Percentiles rank a stretch among this genome's conserved stretches.
Conservation (phyloP, 106 monocot genomes). For the Chionographis japonica region DNA sequence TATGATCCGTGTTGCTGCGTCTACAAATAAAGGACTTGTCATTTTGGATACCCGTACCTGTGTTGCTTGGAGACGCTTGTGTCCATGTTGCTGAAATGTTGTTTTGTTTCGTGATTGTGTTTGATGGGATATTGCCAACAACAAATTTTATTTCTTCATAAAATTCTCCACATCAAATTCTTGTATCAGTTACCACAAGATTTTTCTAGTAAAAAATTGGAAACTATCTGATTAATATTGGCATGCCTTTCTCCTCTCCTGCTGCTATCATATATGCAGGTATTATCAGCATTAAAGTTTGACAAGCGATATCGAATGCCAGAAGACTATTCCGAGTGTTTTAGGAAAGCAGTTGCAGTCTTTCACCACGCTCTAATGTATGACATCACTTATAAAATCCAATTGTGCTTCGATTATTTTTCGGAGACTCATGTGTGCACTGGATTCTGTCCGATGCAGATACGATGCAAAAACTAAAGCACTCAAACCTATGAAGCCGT, state of each 20-base stretch:
- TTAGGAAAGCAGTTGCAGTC: slow-evolving; percentile 55
- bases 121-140: too few species aligned
- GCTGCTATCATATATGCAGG: slow-evolving; percentile 27
- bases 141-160: too few species aligned
- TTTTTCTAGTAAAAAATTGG: neutral
- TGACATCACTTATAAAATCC: neutral
- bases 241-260: neutral
- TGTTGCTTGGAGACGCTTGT: too few species aligned
- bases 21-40: too few species aligned
- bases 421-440: neutral
- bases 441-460: slow-evolving; percentile 27
- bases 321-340: slow-evolving; percentile 58
- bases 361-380: slow-evolving; percentile 88
- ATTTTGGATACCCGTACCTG: too few species aligned
- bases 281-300: slow-evolving; percentile 50
- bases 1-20: too few species aligned
- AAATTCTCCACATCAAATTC: too few species aligned
- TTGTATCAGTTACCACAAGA: neutral
- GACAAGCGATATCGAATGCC: slow-evolving; percentile 62
- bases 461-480: slow-evolving; percentile 53
- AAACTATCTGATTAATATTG: too few species aligned
- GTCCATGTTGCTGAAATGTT: too few species aligned
- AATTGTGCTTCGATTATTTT: neutral
- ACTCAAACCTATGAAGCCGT: slow-evolving; percentile 61
- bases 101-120: too few species aligned